A percentile compares a stretch with the other conserved stretches of the same genome.
Conservation (phyloP, 2,329 filamentous ascomycete species). For the Westerdykella sp. region DNA sequence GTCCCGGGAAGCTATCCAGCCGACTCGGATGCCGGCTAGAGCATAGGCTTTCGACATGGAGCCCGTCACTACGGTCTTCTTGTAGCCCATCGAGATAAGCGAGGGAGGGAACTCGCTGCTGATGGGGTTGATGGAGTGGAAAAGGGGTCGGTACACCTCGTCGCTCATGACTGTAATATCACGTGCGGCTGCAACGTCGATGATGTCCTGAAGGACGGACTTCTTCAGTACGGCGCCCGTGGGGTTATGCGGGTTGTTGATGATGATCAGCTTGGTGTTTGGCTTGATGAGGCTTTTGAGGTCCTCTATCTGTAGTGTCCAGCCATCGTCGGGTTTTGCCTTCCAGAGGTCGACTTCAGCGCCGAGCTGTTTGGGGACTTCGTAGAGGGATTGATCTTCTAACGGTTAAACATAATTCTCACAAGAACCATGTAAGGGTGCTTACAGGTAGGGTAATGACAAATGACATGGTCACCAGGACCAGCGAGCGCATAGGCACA, state of each 20-base stretch:
- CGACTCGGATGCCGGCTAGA: conserved; percentile 72
- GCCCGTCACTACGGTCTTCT: conserved; percentile 64
- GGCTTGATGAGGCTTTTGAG: conserved; percentile 58
- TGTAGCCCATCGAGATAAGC: conserved; percentile 64
- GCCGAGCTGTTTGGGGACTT: conserved; percentile 66
- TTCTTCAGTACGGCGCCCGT: conserved; percentile 65
- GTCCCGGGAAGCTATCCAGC: conserved; percentile 72
- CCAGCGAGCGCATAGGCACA: conserved; percentile 65
- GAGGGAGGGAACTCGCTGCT: conserved; percentile 58
- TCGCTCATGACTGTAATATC: conserved; percentile 66
- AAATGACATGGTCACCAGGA: conserved; percentile 75
- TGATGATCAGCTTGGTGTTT: conserved; percentile 66
- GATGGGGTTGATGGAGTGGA: conserved; percentile 58
- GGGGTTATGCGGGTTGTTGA: conserved; percentile 79
- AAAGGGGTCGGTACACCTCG: conserved; percentile 79
- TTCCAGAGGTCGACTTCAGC: conserved; percentile 74
- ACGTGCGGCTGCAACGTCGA: conserved; percentile 56
- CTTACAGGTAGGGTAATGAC: conserved; percentile 73
- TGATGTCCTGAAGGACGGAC: conserved; percentile 53
- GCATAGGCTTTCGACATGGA: conserved; percentile 84
- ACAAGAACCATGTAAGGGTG: not conserved
- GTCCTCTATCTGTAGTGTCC: conserved; percentile 60
- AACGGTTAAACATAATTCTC: not conserved
- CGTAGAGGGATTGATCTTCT: conserved; percentile 64
- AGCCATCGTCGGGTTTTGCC: conserved; percentile 57